Evolutionary conservation across 2,329 filamentous ascomycete genomes (phyloP), one percentile per base, ranked within the genome.

Genomic region (Orbilia ellipsospora): DNA sequence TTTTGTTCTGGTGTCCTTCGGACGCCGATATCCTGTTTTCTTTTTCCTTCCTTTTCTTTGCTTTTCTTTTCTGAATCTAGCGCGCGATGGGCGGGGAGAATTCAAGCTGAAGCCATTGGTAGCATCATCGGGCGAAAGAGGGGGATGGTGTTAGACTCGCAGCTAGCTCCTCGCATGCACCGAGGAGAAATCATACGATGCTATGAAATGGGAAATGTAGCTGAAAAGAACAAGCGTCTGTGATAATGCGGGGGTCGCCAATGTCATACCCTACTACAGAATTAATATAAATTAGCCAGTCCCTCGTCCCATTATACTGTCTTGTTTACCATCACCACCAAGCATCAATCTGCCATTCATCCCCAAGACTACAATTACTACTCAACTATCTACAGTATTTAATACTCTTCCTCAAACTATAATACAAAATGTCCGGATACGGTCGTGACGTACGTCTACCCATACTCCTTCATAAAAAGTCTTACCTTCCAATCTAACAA

Each of bases 391-490:
- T 36, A n/a, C 51, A 62, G 20, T 70, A 48, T 51, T 63, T 64
- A 57, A 26, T 57, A 57, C 45, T 60, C 42, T n/a, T 42, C 20
- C 40, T 54, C 31, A 69, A 40, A 16, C 40, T 0, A 40, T 36
- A 59, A 15, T 31, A 36, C 16, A 59, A 75, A 61, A 75, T 75
- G 72, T 68, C 70, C 54, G 52, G 72, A 55, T 75, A 75, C 72
- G 72, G 59, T 65, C 59, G 68, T 51, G 59, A 61, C 60, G 62
- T 36, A 13, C 15, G 15, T 48, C 44, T 36, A 48, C 44, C 15
- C 15, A 4, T 12, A 13, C 6, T 48, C 15, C 44, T n/a, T 64
- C 26, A 28, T 44, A 31, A 18, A 23, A 51, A 42, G 31, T 42
- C 56, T 13, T 18, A 8, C 13, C 7, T 55, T 40, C 36, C 55